These are phyloP conservation scores for Cucurbita argyrosperma DNA, from an alignment of 306 rosid species.

Conservation along the genomic window DNA sequence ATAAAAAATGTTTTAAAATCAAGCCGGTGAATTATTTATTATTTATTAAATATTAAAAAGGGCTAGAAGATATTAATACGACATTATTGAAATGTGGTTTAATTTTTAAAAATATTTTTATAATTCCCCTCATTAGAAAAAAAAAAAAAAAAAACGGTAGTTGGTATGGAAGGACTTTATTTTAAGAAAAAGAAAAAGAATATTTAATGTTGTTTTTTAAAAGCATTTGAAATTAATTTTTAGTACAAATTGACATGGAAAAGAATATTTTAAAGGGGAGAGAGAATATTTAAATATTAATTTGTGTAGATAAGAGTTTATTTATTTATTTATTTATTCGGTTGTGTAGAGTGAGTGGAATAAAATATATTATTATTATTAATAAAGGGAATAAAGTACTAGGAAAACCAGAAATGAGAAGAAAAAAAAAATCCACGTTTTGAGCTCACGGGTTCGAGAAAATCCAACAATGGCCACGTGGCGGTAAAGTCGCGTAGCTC, in stretches of 20 bases:
- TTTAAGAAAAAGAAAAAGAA: neutral
- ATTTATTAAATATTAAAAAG: no score
- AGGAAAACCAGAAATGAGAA: neutral
- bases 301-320: neutral
- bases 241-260: neutral
- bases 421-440: neutral
- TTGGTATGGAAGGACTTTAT: neutral
- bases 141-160: no score
- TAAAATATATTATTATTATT: neutral
- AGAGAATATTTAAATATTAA: neutral
- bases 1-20: no score
- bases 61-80: no score
- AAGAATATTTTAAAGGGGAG: neutral
- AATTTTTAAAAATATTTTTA: no score
- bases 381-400: neutral
- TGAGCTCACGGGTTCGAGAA: slow-evolving; percentile 5
- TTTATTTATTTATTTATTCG: neutral
- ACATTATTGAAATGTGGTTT: no score
- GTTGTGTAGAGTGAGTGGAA: neutral
- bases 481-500: neutral
- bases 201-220: neutral
- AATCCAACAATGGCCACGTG: neutral
- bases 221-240: neutral
- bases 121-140: no score
- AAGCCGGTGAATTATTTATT: no score